phyloP scores from a whole-genome alignment of 306 rosid genomes.

The Glycyrrhiza uralensis region DNA sequence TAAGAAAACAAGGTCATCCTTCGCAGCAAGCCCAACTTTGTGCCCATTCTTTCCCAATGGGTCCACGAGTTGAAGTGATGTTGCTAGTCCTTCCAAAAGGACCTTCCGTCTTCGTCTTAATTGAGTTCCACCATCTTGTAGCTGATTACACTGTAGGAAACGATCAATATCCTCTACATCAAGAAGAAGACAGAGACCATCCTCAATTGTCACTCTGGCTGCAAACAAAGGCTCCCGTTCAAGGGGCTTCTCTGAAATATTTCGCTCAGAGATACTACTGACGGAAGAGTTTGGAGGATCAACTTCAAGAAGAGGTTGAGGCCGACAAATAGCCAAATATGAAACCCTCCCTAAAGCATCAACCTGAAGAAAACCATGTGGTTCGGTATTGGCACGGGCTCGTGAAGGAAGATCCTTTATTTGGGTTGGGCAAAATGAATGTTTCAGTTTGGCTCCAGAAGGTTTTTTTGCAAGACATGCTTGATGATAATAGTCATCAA shows the following conservation, averaged over 20 bases:
- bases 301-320: conserved; percentile 54
- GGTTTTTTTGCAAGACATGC: conserved; percentile 44
- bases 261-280: conserved; percentile 40
- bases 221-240: conserved; percentile 58
- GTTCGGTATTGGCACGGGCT: conserved; percentile 36
- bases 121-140: conserved; percentile 54
- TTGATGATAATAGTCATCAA: conserved; percentile 53
- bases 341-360: conserved; percentile 54
- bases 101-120: conserved; percentile 47
- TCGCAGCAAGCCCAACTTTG: conserved; percentile 46
- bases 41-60: conserved; percentile 53
- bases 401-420: conserved; percentile 47
- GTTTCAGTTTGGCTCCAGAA: conserved; percentile 38
- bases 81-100: conserved; percentile 54
- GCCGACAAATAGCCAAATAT: conserved; percentile 40
- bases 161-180: conserved; percentile 58
- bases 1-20: conserved; percentile 52
- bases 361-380: conserved; percentile 37
- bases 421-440: conserved; percentile 51
- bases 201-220: conserved; percentile 54
- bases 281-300: conserved; percentile 41
- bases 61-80: conserved; percentile 54
- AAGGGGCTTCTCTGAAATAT: conserved; percentile 45
- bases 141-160: conserved; percentile 35
- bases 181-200: conserved; percentile 53